Evolutionary conservation across 495 filamentous ascomycete genomes (phyloP), one percentile per base, ranked within the genome.

Genomic region (Aspergillus nidulans): DNA sequence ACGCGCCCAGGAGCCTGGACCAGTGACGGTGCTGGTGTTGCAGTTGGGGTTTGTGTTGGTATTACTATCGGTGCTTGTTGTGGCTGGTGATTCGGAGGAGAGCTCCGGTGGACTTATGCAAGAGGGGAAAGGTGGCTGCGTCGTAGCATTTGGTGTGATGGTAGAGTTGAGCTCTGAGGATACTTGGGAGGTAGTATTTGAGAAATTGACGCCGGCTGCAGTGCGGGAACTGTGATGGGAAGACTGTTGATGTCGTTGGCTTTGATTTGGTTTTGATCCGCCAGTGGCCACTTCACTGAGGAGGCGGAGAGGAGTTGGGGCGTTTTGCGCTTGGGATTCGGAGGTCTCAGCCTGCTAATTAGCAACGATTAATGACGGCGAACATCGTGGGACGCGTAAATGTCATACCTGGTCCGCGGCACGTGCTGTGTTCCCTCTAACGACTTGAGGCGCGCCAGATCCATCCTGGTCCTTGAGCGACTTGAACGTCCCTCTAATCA

Each of bases 401-500:
- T 13, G 46, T 9, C 46, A 44, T 39, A 50, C 52, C 39, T 57
- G 19, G n/a, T 20, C 52, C 46, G 38, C 45, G 12, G 48, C 41
- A 6, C 28, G 24, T 19, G 39, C 38, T 5, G n/a, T 36, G 34
- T 24, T 12, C 41, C 18, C 26, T 16, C 26, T 18, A n/a, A 25
- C n/a, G 18, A 56, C 49, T 21, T 53, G 55, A 30, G 46, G 39
- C 6, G 64, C 62, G 48, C 63, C 70, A 49, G 49, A 61, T 0
- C 52, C 50, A 3, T 59, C 53, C 24, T 74, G 69, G 23, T 77
- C 73, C 42, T 74, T 77, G 32, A 72, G 72, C 58, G 75, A 69
- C 56, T 76, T 66, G 61, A 92, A 95, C 82, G 88, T 88, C 4
- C 78, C 82, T 25, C 83, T 81, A 6, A 97, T 67, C 80, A 92